These are phyloP conservation scores for Gossypium raimondii DNA, from an alignment of 345 rosid genomes.

Conservation along the genomic window DNA sequence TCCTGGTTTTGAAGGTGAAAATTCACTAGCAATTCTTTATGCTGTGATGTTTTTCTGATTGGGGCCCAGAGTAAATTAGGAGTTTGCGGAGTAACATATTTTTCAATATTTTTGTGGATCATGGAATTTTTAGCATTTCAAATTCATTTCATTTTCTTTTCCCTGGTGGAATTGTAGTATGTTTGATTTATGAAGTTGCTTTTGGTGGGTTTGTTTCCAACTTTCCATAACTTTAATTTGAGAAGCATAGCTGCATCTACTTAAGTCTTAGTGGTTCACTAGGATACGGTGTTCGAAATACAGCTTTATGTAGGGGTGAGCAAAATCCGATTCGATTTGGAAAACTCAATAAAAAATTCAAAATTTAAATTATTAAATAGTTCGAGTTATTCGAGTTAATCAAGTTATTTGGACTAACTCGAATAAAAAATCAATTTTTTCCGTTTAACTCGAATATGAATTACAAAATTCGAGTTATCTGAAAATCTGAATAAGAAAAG, in stretches of 20 bases:
- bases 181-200: background rate
- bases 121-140: background rate
- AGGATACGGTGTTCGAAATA: background rate
- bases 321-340: too few relatives aligned
- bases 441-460: too few relatives aligned
- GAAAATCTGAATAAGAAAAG: too few relatives aligned
- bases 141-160: background rate
- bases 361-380: too few relatives aligned
- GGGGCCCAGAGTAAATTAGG: background rate
- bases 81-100: background rate
- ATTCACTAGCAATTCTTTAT: background rate
- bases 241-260: background rate
- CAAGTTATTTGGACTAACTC: too few relatives aligned
- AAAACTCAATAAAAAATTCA: too few relatives aligned
- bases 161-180: background rate
- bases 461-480: too few relatives aligned
- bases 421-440: too few relatives aligned
- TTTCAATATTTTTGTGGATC: background rate
- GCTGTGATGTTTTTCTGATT: background rate
- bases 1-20: slow-evolving; percentile 4
- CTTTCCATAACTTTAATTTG: background rate
- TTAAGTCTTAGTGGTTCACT: background rate
- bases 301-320: too few relatives aligned
- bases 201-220: background rate
- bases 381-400: too few relatives aligned